Evolutionary conservation across 306 rosid species (phyloP), one percentile per base, ranked within the genome.

Genomic region (Quercus ilex): DNA sequence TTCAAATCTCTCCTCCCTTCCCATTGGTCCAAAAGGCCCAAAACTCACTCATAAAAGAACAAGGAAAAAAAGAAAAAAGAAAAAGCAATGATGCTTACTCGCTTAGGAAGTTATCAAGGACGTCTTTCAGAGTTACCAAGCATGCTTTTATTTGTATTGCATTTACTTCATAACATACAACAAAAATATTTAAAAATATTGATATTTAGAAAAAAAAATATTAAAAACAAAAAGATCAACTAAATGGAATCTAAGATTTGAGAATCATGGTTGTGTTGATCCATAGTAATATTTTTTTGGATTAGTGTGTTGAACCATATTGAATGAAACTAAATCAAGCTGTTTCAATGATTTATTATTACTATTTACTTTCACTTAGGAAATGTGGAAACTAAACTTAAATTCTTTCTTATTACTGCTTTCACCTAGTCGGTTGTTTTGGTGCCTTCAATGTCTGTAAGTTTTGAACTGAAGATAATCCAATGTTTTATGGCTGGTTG

Each of bases 401-500:
- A 14, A 11, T 64, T 64, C 46, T 64, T 28, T 41, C 70, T 64
- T 26, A 14, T 12, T 62, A 13, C 33, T 62, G 35, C 69, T 26
- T 26, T 26, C 33, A 5, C 38, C 69, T 4, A 26, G 69, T 62
- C 69, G 5, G 68, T 25, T 64, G 70, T 3, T 30, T 64, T 64
- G 12, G 65, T 59, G 6, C 11, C 35, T 30, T 14, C 18, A 31
- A 30, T 20, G 31, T 17, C 13, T 28, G 15, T 64, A 64, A 3
- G 31, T 64, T 35, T 64, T 64, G 70, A 64, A 64, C 6, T 28
- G 70, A 64, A 28, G 19, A 64, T 64, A 11, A n/a, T 64, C 70
- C 46, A 64, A 64, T 30, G 70, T 20, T 31, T n/a, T n/a, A n/a
- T 71, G 70, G 30, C 55, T 64, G 74, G 49, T 74, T 81, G 86